Evolutionary conservation across 331 rosid species (phyloP).

Genomic region (Rosa hybrid): DNA sequence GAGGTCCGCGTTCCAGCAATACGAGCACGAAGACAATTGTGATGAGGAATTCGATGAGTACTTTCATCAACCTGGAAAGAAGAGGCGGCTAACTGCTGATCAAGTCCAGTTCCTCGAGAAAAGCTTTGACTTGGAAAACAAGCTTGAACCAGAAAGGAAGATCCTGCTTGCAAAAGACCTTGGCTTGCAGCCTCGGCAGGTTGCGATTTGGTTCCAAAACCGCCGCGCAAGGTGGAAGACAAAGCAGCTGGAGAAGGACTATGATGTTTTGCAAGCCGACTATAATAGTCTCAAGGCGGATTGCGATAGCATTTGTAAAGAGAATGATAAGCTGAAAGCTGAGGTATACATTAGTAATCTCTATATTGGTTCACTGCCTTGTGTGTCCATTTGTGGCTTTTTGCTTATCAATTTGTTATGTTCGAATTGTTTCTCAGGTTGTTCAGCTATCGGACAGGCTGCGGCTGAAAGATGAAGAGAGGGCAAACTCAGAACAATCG

Average conservation of each 20-base stretch:
- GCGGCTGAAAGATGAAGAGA: slow-evolving; percentile 41
- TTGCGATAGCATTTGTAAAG: slow-evolving; percentile 61
- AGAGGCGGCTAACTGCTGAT: slow-evolving; percentile 64
- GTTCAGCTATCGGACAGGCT: slow-evolving; percentile 52
- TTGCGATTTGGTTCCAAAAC: slow-evolving; percentile 95
- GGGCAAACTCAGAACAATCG: slow-evolving; percentile 23
- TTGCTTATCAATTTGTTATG: background rate
- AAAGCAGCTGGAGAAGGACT: slow-evolving; percentile 89
- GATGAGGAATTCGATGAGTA: slow-evolving; percentile 72
- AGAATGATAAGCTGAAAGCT: slow-evolving; percentile 58
- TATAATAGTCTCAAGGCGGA: slow-evolving; percentile 50
- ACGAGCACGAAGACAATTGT: slow-evolving; percentile 55
- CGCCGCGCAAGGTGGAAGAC: slow-evolving; percentile 92
- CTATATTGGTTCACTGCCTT: background rate
- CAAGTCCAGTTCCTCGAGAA: slow-evolving; percentile 88
- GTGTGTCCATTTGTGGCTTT: background rate
- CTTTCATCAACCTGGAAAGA: slow-evolving; percentile 81
- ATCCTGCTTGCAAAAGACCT: slow-evolving; percentile 70
- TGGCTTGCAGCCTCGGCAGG: slow-evolving; percentile 92
- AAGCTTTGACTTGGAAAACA: slow-evolving; percentile 85
- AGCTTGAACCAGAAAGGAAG: slow-evolving; percentile 89
- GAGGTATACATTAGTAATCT: slow-evolving; percentile 44
- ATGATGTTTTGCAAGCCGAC: slow-evolving; percentile 50
- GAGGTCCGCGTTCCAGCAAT: slow-evolving; percentile 41
- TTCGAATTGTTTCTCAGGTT: slow-evolving; percentile 44